Evolutionary conservation across 2,329 filamentous ascomycete genomes (phyloP).

Genomic region (Chaetomiaceae sp.): DNA sequence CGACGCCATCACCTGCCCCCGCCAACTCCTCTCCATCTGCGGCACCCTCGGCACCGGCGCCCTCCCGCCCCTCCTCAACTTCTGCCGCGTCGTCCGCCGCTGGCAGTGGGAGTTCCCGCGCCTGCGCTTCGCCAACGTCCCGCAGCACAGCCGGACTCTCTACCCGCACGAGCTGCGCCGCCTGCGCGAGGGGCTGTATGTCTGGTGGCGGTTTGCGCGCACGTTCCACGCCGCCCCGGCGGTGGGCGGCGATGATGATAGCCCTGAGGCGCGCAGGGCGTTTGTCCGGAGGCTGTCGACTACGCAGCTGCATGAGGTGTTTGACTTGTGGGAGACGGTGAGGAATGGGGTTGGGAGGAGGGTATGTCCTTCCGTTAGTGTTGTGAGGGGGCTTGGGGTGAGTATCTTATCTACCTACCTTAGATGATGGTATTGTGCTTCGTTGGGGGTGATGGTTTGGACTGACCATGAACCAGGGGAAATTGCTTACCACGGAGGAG

Average conservation of each 20-base stretch:
- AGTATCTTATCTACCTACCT: too few species aligned
- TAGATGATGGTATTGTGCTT: background rate
- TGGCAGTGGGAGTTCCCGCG: conserved; percentile 38
- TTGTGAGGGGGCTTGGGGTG: conserved; percentile 14
- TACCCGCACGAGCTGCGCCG: conserved; percentile 39
- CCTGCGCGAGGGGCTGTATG: conserved; percentile 46
- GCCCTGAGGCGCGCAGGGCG: conserved; percentile 36
- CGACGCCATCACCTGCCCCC: background rate
- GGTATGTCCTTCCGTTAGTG: conserved; percentile 40
- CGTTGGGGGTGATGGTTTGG: background rate
- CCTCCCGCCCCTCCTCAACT: conserved; percentile 26
- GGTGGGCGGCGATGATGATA: conserved; percentile 24
- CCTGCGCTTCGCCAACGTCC: conserved; percentile 37
- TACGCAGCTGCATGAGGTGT: conserved; percentile 40
- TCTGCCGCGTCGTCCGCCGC: conserved; percentile 33
- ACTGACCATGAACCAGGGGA: conserved; percentile 18
- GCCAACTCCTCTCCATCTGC: background rate
- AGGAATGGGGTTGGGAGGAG: conserved; percentile 41
- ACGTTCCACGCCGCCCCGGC: conserved; percentile 44
- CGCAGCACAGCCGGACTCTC: conserved; percentile 41
- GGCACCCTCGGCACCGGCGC: background rate
- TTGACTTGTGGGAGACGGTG: conserved; percentile 42
- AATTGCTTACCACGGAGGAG: conserved; percentile 22
- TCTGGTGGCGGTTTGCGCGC: conserved; percentile 51
- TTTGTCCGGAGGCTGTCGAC: conserved; percentile 43